Conservation (phyloP, 371 early-diverging fungal species). For the Fennellomyces sp. region DNA sequence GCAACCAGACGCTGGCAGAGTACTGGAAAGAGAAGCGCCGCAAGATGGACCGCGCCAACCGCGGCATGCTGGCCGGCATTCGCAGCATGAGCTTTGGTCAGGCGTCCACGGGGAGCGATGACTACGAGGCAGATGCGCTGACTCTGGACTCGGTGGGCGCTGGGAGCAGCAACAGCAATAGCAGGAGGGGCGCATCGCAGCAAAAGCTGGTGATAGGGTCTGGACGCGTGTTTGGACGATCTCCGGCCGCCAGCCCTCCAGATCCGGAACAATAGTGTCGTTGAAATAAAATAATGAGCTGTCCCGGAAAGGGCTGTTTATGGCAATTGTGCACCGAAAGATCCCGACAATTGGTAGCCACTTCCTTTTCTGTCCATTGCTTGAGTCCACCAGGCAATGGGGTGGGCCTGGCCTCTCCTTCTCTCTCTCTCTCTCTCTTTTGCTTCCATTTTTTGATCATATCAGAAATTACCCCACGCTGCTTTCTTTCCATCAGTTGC, state of each 20-base stretch:
- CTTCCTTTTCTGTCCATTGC: too few species aligned
- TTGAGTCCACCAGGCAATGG: neutral
- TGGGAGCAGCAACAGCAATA: neutral
- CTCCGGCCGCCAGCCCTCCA: slow-evolving; percentile 22
- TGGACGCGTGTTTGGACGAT: slow-evolving; percentile 51
- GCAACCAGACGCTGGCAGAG: slow-evolving; percentile 49
- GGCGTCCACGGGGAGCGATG: slow-evolving; percentile 8
- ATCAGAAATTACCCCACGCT: neutral
- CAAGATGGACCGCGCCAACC: slow-evolving; percentile 52
- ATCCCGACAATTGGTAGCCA: too few species aligned
- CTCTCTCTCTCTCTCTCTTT: neutral
- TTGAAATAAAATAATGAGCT: neutral
- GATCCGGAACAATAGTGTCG: slow-evolving; percentile 3
- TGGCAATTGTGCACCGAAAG: too few species aligned
- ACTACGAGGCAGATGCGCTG: slow-evolving; percentile 28
- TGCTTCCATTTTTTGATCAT: neutral
- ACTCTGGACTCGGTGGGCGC: slow-evolving; percentile 34
- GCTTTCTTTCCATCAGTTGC: too few species aligned
- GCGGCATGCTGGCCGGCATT: slow-evolving; percentile 46
- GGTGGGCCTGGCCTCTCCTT: neutral
- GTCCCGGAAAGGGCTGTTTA: too few species aligned
- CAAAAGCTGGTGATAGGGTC: slow-evolving; percentile 15
- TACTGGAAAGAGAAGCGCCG: slow-evolving; percentile 51
- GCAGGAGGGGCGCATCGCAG: neutral
- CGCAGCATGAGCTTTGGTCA: slow-evolving; percentile 27